Evolutionary conservation across 2,329 filamentous ascomycete genomes (phyloP).

Genomic region (Phoma herbarum): DNA sequence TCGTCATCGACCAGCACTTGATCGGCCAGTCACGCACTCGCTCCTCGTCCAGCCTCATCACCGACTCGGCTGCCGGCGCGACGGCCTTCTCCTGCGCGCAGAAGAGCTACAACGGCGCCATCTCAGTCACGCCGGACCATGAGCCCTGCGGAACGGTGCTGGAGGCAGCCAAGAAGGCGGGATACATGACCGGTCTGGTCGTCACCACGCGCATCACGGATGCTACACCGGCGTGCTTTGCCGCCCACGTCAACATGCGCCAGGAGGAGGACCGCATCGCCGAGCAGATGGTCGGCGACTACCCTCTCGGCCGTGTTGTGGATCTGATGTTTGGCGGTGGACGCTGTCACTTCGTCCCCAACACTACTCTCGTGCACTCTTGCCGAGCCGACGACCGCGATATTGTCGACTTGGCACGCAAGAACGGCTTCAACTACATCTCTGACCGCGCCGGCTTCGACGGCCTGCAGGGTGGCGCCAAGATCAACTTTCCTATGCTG

Average conservation of each 20-base stretch:
- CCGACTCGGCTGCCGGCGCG: slow-evolving; percentile 95
- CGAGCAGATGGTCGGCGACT: slow-evolving; percentile 87
- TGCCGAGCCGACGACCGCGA: slow-evolving; percentile 84
- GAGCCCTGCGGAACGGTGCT: slow-evolving; percentile 90
- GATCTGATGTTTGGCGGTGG: slow-evolving; percentile 95
- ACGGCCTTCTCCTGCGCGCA: slow-evolving; percentile 92
- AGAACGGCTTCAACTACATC: slow-evolving; percentile 84
- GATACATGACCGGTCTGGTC: slow-evolving; percentile 91
- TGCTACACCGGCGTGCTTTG: slow-evolving; percentile 95
- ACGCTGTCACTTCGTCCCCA: slow-evolving; percentile 90
- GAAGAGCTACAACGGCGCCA: slow-evolving; percentile 98
- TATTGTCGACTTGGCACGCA: slow-evolving; percentile 74
- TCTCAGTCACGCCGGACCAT: slow-evolving; percentile 85
- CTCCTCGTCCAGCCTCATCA: slow-evolving; percentile 84
- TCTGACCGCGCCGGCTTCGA: slow-evolving; percentile 79
- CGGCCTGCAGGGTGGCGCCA: slow-evolving; percentile 70
- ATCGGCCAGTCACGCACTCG: slow-evolving; percentile 90
- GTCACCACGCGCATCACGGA: slow-evolving; percentile 96
- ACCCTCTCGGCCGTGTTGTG: slow-evolving; percentile 84
- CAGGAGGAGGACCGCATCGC: slow-evolving; percentile 90
- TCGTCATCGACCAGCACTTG: slow-evolving; percentile 85
- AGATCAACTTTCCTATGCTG: slow-evolving; percentile 78
- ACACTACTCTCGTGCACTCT: slow-evolving; percentile 74
- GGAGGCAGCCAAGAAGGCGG: slow-evolving; percentile 90
- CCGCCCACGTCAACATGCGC: slow-evolving; percentile 82